A percentile compares a stretch with the other conserved stretches of the same genome.
Evolutionary conservation across 129 eudicot genomes (phyloP).

Genomic region (Artemisia tridentata): DNA sequence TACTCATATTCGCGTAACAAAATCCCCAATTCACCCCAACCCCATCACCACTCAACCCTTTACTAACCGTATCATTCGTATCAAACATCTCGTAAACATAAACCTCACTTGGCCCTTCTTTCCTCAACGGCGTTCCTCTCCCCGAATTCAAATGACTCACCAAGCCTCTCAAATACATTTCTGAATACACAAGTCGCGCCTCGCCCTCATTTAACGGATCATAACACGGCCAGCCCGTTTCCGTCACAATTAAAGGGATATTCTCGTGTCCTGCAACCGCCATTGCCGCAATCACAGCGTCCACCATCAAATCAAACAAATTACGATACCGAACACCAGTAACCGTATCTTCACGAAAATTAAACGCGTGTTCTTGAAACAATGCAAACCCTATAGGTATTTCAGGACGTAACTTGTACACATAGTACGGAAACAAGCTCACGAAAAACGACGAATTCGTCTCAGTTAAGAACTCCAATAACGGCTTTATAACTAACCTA

Average conservation of each 20-base stretch:
- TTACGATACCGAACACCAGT: slow-evolving; percentile 88
- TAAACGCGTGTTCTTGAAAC: slow-evolving; percentile 59
- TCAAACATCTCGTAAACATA: slow-evolving; percentile 79
- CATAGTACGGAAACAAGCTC: slow-evolving; percentile 59
- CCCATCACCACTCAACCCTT: slow-evolving; percentile 22
- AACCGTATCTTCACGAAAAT: slow-evolving; percentile 60
- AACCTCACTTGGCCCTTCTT: slow-evolving; percentile 62
- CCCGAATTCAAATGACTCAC: slow-evolving; percentile 56
- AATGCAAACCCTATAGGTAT: slow-evolving; percentile 67
- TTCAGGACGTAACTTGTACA: slow-evolving; percentile 48
- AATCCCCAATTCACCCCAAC: slow-evolving; percentile 36
- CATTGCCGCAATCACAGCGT: slow-evolving; percentile 64
- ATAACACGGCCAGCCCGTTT: slow-evolving; percentile 83
- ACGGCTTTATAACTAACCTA: slow-evolving; percentile 46
- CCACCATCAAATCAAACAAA: slow-evolving; percentile 82
- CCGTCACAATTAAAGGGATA: slow-evolving; percentile 69
- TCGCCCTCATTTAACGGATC: slow-evolving; percentile 33
- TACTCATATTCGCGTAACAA: slow-evolving; percentile 34
- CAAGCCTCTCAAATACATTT: slow-evolving; percentile 68
- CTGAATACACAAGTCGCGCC: slow-evolving; percentile 43
- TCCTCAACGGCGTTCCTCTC: slow-evolving; percentile 71
- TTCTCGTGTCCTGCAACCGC: slow-evolving; percentile 73
- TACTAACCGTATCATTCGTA: slow-evolving; percentile 16
- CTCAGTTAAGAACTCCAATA: slow-evolving; percentile 57
- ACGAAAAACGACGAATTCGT: slow-evolving; percentile 70